Base-by-base conservation (phyloP, 2,329 filamentous ascomycete genomes). In the Periglandula ipomoeae region DNA sequence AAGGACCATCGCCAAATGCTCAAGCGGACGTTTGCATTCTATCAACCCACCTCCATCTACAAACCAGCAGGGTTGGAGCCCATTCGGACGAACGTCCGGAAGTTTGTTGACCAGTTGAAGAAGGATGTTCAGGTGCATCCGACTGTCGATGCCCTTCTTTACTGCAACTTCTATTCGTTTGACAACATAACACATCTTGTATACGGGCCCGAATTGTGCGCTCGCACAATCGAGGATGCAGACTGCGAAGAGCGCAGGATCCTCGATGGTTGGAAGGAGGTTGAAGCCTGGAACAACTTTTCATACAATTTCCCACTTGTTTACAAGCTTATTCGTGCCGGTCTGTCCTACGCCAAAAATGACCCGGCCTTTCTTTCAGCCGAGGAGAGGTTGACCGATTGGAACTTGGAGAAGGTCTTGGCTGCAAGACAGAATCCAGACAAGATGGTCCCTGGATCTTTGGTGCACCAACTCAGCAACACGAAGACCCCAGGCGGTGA, bases 131-230 rank as follows among this genome's bases (percentile, higher is more conserved):
- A 30, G 7, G 30, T 20, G 13, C 37, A 23, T 22, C 23, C 44
- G 8, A 50, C 43, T 8, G 27, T 50, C 9, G 43, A 46, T 13
- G 44, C 42, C 24, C 19, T 46, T 17, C 38, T 50, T 2, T 38
- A 32, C 38, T 46, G 38, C 48, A 50, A 46, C 22, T 50, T 47
- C 17, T 50, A 44, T 27, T 46, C 44, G 5, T 50, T 50, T 8
- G 48, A 50, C 48, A 50, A 50, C 38, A 47, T 50, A 17, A 50
- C 48, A 7, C 19, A 20, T 15, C 24, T 46, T 17, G 30, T 37
- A 15, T 50, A 50, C 23, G 48, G 48, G 5, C 44, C 48, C 4
- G 9, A 24, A 7, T 32, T 46, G 20, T 44, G 48, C 39, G 44
- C 48, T 11, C 27, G 32, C 30, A 50, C 48, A 3, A 43, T 50